Conservation (phyloP, 2,329 filamentous ascomycete species). For the Cercospora sojina region DNA sequence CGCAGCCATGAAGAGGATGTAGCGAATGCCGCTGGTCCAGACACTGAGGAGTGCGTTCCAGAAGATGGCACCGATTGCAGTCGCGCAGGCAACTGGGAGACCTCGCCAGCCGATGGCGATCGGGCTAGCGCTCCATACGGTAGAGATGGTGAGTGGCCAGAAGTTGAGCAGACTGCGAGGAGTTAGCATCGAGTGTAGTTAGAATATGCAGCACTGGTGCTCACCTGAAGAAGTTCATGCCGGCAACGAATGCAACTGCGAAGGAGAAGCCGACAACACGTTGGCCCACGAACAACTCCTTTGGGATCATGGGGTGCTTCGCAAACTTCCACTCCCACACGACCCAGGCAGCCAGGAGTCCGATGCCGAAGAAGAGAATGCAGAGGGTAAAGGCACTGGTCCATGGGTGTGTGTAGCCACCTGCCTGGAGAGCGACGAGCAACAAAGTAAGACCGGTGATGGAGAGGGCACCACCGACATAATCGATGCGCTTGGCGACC, state of each 20-base stretch:
- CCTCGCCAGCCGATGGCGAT: slow-evolving; percentile 59
- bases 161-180: slow-evolving; percentile 49
- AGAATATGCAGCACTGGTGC: background rate
- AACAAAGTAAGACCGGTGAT: slow-evolving; percentile 51
- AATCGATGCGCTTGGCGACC: slow-evolving; percentile 51
- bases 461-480: slow-evolving; percentile 52
- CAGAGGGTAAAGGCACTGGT: slow-evolving; percentile 40
- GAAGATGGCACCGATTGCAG: slow-evolving; percentile 52
- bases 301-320: slow-evolving; percentile 42
- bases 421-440: slow-evolving; percentile 43
- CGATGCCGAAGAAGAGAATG: slow-evolving; percentile 40
- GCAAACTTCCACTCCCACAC: slow-evolving; percentile 43
- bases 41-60: slow-evolving; percentile 58
- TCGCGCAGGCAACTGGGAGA: slow-evolving; percentile 60
- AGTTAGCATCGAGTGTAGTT: background rate
- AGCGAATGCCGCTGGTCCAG: slow-evolving; percentile 58
- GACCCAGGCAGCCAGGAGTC: slow-evolving; percentile 38
- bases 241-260: slow-evolving; percentile 40
- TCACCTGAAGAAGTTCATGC: slow-evolving; percentile 39
- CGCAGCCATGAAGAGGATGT: slow-evolving; percentile 52
- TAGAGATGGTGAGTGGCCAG: slow-evolving; percentile 63
- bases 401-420: slow-evolving; percentile 44
- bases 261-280: slow-evolving; percentile 38
- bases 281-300: slow-evolving; percentile 34
- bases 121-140: slow-evolving; percentile 63